These are phyloP conservation scores for Serendipita vermifera DNA, from an alignment of 768 basidiomycete species.

Conservation along the genomic window DNA sequence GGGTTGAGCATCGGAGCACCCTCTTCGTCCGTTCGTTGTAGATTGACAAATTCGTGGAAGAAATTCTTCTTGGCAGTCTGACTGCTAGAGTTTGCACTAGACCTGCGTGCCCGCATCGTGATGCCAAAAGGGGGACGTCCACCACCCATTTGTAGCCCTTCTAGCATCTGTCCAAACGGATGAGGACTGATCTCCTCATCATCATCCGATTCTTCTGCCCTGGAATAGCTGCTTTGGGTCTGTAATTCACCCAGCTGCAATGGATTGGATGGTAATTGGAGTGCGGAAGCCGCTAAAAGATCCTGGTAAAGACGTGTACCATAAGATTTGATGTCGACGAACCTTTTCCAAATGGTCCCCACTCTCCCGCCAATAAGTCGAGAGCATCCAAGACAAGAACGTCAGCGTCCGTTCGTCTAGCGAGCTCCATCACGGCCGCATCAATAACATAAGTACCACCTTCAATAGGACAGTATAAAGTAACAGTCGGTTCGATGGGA, in stretches of 20 bases:
- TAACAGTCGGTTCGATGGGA: constrained; percentile 66
- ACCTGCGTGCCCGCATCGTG: not conserved
- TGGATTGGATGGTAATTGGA: constrained; percentile 62
- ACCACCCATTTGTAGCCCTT: constrained; percentile 7
- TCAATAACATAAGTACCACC: constrained; percentile 77
- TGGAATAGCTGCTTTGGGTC: constrained; percentile 20
- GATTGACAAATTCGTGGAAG: constrained; percentile 66
- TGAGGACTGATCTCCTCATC: constrained; percentile 28
- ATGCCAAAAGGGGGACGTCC: constrained; percentile 10
- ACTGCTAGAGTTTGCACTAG: not conserved
- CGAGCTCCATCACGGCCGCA: constrained; percentile 65
- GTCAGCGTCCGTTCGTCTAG: constrained; percentile 59
- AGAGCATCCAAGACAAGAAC: constrained; percentile 73
- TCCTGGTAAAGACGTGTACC: constrained; percentile 29
- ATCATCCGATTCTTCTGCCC: constrained; percentile 38
- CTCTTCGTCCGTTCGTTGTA: constrained; percentile 24
- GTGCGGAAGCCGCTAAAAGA: constrained; percentile 46
- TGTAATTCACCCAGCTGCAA: constrained; percentile 35
- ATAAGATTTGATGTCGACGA: constrained; percentile 24
- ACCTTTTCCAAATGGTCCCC: constrained; percentile 58
- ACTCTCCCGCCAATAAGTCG: constrained; percentile 78
- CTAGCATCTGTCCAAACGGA: constrained; percentile 5
- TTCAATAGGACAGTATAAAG: constrained; percentile 75
- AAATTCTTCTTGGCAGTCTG: constrained; percentile 34
- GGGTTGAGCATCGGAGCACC: constrained; percentile 21